phyloP scores from a whole-genome alignment of 495 filamentous ascomycete genomes.

The Gamarada debralockiae region DNA sequence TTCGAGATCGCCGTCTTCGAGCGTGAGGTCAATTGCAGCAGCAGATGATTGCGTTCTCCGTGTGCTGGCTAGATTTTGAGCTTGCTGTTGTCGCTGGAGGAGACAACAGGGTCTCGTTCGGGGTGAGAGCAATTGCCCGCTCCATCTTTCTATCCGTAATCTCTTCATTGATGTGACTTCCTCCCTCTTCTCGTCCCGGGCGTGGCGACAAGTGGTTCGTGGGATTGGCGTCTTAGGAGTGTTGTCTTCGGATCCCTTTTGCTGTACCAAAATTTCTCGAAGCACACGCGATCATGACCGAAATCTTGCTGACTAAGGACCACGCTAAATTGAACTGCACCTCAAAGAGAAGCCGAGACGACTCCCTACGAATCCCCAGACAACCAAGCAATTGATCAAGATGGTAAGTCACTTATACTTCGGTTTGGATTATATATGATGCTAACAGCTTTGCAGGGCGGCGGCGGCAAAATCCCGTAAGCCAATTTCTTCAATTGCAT shows the following conservation, averaged over 20 bases:
- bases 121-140: constrained; percentile 59
- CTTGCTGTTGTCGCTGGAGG: constrained; percentile 32
- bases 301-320: constrained; percentile 7
- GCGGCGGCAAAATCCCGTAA: constrained; percentile 88
- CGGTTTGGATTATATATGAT: constrained; percentile 1
- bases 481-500: constrained; percentile 29
- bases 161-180: constrained; percentile 67
- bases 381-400: constrained; percentile 28
- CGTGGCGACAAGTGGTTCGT: constrained; percentile 18
- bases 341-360: too few relatives aligned
- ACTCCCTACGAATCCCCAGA: constrained; percentile 13
- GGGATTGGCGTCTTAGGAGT: constrained; percentile 24
- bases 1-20: constrained; percentile 20
- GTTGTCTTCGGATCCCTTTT: constrained; percentile 19
- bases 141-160: constrained; percentile 67
- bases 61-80: constrained; percentile 22
- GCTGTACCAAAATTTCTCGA: constrained; percentile 21
- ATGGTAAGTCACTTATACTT: constrained; percentile 29
- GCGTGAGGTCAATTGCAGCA: constrained; percentile 14
- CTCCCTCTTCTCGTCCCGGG: constrained; percentile 62
- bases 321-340: neutral
- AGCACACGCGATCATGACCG: too few relatives aligned
- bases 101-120: constrained; percentile 35
- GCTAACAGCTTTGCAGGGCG: constrained; percentile 52
- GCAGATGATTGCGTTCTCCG: constrained; percentile 13